These are phyloP conservation scores for Heterobasidion irregulare DNA, from an alignment of 1,284 basidiomycete genomes.

Conservation along the genomic window DNA sequence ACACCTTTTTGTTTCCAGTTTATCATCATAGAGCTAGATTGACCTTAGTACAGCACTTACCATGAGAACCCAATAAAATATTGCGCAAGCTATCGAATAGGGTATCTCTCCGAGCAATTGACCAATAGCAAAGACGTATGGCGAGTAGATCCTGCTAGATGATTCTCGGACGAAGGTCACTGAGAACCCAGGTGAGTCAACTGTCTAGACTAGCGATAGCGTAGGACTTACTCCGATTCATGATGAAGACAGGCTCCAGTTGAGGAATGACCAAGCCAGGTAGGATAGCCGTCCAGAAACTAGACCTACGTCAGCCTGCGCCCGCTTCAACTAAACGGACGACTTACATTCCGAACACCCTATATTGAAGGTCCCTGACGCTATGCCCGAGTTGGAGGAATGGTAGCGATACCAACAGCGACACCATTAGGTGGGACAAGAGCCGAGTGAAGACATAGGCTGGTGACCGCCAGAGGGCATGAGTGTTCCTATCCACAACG, in stretches of 20 bases:
- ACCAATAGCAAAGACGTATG: constrained; percentile 76
- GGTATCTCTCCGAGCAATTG: constrained; percentile 82
- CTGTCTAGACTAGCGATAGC: not conserved
- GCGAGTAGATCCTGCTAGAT: constrained; percentile 72
- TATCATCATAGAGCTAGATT: constrained; percentile 19
- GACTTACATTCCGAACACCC: constrained; percentile 70
- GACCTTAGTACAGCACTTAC: constrained; percentile 19
- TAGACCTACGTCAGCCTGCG: constrained; percentile 17
- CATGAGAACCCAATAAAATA: constrained; percentile 76
- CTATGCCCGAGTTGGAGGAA: constrained; percentile 74
- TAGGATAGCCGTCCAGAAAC: constrained; percentile 63
- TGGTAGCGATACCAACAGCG: constrained; percentile 75
- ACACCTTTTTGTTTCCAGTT: constrained; percentile 33
- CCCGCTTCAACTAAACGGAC: not conserved
- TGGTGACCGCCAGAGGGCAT: constrained; percentile 76
- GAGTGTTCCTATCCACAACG: constrained; percentile 69
- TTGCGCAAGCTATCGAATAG: constrained; percentile 64
- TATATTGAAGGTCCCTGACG: constrained; percentile 73
- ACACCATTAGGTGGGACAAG: constrained; percentile 66
- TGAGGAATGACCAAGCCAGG: constrained; percentile 75
- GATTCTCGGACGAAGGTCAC: constrained; percentile 65
- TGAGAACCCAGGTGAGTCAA: constrained; percentile 9
- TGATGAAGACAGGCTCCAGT: constrained; percentile 83
- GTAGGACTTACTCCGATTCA: constrained; percentile 51
- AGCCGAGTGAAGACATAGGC: constrained; percentile 81